phyloP scores from a whole-genome alignment of 257 asterid genomes.

The Lycium ferocissimum region DNA sequence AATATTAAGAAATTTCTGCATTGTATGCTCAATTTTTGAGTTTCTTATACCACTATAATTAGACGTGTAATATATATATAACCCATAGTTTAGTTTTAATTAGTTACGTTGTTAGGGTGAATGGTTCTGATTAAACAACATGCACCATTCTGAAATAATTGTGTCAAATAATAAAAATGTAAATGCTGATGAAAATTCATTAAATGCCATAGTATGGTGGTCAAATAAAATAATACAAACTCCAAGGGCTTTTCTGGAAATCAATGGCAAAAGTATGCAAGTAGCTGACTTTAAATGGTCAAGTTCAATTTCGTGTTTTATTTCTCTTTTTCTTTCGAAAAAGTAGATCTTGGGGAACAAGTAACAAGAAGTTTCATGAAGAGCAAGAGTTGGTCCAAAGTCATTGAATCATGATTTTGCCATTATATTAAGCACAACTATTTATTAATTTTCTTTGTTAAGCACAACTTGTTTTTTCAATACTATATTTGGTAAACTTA shows the following conservation, averaged over 20 bases:
- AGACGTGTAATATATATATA: no score
- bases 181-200: background rate
- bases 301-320: background rate
- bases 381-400: background rate
- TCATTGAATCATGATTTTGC: background rate
- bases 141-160: background rate
- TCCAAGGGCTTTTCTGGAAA: background rate
- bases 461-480: background rate
- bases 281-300: background rate
- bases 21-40: background rate
- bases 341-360: slow-evolving; percentile 9
- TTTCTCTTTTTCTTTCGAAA: background rate
- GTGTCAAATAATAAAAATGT: background rate
- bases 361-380: background rate
- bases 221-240: background rate
- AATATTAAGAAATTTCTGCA: background rate
- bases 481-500: background rate
- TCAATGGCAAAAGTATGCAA: background rate
- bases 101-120: background rate
- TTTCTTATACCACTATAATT: no score
- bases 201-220: background rate
- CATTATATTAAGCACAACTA: background rate
- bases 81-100: background rate
- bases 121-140: background rate
- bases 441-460: background rate